Conservation (phyloP, 1,284 basidiomycete genomes). For the Heterobasidion parviporum region DNA sequence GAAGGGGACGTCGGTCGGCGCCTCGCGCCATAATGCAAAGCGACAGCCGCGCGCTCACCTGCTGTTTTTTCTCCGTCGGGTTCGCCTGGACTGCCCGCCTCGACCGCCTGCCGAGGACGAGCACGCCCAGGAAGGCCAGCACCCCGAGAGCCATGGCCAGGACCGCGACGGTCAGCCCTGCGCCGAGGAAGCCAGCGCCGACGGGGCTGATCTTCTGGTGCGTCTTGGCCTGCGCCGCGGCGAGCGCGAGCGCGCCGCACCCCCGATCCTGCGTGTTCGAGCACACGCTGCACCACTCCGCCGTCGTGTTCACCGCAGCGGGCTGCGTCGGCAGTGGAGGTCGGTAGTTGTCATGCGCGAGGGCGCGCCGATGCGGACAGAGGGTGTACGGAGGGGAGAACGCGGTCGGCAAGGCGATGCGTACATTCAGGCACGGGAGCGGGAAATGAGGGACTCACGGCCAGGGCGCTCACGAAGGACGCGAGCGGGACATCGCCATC, state of each 20-base stretch:
- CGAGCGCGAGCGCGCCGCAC: slow-evolving; percentile 39
- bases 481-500: slow-evolving; percentile 46
- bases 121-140: slow-evolving; percentile 36
- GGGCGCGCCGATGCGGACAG: too few relatives aligned
- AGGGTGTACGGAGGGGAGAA: neutral
- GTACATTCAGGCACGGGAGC: neutral
- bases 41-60: neutral
- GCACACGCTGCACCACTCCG: slow-evolving; percentile 54
- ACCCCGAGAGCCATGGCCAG: slow-evolving; percentile 29
- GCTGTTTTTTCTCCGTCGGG: neutral
- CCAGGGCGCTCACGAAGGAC: slow-evolving; percentile 42
- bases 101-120: slow-evolving; percentile 25
- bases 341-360: neutral
- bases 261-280: slow-evolving; percentile 47
- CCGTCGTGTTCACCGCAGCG: slow-evolving; percentile 40
- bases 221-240: slow-evolving; percentile 18
- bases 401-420: neutral
- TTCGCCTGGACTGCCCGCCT: neutral
- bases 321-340: slow-evolving; percentile 23
- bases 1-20: too few relatives aligned
- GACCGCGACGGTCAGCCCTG: slow-evolving; percentile 45
- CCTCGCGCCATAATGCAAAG: neutral
- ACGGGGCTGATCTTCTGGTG: slow-evolving; percentile 40
- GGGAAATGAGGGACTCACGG: slow-evolving; percentile 25
- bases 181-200: slow-evolving; percentile 60